Evolutionary conservation across 495 filamentous ascomycete genomes (phyloP), one percentile per base, ranked within the genome.

Genomic region (Aspergillus panamensis): DNA sequence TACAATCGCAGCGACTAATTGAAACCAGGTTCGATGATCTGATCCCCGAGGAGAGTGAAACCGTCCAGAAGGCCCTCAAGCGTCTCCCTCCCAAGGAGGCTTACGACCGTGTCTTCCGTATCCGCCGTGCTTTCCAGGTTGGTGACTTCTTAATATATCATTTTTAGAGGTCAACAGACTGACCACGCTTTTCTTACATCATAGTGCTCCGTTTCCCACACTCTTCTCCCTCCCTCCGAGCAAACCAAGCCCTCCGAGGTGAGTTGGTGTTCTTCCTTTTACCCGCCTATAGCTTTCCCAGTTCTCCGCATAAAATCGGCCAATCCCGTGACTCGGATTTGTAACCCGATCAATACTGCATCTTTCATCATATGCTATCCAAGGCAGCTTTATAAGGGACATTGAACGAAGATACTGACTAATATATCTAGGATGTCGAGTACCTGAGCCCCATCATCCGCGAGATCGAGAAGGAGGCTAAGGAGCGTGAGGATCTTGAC

Each of bases 61-160:
- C 73, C 30, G 92, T 97, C 66, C 85, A 92, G 72, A 79, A 84
- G 62, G 94, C 94, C 52, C 81, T 98, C 71, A 87, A 88, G 82
- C 91, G 94, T 73, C 87, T 98, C 43, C 84, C 90, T 37, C 81
- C 88, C 61, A 92, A 95, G 82, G 90, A 90, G 67, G 81, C 85
- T 65, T 97, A 97, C 77, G 94, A 98, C 80, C 93, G 94, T 75
- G 85, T 97, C 69, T 97, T 89, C 85, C 91, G 94, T 68, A 84
- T 97, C 73, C 88, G 94, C 72, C 85, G 94, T 72, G 95, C 94
- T 65, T 88, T 93, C 78, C 94, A 97, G 85, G 88, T 92, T 74
- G 43, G 76, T 55, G 57, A 44, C 39, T 13, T 48, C 53, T 40
- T 57, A 33, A 33, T 8, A 25, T 19, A 12, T 14, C n/a, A 16